A percentile compares a stretch with the other conserved stretches of the same genome.
phyloP scores from a whole-genome alignment of 2,329 filamentous ascomycete genomes.

The Aspergillus uvarum region DNA sequence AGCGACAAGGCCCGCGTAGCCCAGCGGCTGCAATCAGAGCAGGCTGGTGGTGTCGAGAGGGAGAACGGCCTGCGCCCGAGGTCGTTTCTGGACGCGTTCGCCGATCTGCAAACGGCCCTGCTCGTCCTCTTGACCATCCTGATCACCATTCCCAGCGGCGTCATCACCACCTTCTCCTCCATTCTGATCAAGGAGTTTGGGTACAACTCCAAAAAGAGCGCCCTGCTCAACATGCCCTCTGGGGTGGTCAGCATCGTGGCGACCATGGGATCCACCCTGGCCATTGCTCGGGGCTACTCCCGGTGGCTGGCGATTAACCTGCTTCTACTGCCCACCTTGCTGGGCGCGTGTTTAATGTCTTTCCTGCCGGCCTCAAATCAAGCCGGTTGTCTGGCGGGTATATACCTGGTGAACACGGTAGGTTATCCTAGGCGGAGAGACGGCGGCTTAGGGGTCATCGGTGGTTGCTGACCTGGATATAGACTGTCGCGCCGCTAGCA shows the following conservation, averaged over 20 bases:
- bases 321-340: slow-evolving; percentile 46
- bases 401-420: slow-evolving; percentile 40
- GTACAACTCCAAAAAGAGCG: slow-evolving; percentile 43
- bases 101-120: slow-evolving; percentile 24
- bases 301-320: slow-evolving; percentile 45
- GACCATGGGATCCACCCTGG: slow-evolving; percentile 40
- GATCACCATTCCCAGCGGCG: slow-evolving; percentile 44
- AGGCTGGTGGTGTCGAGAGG: slow-evolving; percentile 17
- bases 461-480: not conserved
- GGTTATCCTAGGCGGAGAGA: too few species aligned
- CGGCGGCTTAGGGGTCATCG: too few species aligned
- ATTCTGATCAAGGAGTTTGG: slow-evolving; percentile 46
- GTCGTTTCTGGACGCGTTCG: slow-evolving; percentile 22
- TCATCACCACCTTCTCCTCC: slow-evolving; percentile 46
- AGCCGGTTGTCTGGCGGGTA: slow-evolving; percentile 43
- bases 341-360: slow-evolving; percentile 43
- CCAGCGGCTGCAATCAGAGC: slow-evolving; percentile 20
- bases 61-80: slow-evolving; percentile 23
- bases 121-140: slow-evolving; percentile 33
- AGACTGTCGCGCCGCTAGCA: slow-evolving; percentile 44
- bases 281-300: slow-evolving; percentile 40
- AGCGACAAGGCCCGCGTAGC: slow-evolving; percentile 20
- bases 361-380: slow-evolving; percentile 40
- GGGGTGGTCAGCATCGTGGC: slow-evolving; percentile 43
- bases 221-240: slow-evolving; percentile 47